Evolutionary conservation across 2,329 filamentous ascomycete species (phyloP).

Genomic region (Massarina eburnea): DNA sequence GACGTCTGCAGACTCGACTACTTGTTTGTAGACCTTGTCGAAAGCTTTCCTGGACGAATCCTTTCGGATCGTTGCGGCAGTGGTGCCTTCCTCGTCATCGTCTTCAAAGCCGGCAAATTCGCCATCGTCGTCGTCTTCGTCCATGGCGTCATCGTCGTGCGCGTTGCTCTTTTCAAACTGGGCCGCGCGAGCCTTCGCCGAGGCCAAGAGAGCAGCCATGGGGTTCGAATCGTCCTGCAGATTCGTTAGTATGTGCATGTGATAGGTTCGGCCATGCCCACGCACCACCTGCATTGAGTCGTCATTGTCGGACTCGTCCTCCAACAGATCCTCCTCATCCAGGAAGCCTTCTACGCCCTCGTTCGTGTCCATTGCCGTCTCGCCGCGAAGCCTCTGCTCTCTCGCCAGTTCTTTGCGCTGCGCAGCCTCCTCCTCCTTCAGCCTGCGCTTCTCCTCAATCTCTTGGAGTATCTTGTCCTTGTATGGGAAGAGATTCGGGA

Average conservation of each 20-base stretch:
- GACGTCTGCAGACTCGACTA: slow-evolving; percentile 85
- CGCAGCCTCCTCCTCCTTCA: slow-evolving; percentile 75
- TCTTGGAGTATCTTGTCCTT: slow-evolving; percentile 94
- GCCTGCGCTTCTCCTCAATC: slow-evolving; percentile 82
- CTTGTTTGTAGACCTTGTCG: slow-evolving; percentile 94
- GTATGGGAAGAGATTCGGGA: slow-evolving; percentile 96
- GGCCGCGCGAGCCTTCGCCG: slow-evolving; percentile 74
- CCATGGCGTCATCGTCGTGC: slow-evolving; percentile 60
- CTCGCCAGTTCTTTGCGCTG: slow-evolving; percentile 69
- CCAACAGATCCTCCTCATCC: slow-evolving; percentile 58
- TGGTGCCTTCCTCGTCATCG: slow-evolving; percentile 46
- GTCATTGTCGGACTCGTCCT: slow-evolving; percentile 56
- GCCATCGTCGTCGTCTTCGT: slow-evolving; percentile 57
- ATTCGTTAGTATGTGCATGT: slow-evolving; percentile 6
- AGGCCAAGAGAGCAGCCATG: slow-evolving; percentile 88
- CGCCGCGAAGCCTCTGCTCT: slow-evolving; percentile 43
- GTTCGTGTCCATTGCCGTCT: slow-evolving; percentile 37
- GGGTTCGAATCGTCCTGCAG: slow-evolving; percentile 70
- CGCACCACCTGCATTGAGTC: slow-evolving; percentile 58
- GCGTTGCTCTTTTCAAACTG: slow-evolving; percentile 70
- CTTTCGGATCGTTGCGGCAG: slow-evolving; percentile 36
- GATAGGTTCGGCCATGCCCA: background rate
- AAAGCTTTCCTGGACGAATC: slow-evolving; percentile 81
- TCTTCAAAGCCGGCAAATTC: slow-evolving; percentile 52
- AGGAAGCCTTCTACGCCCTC: slow-evolving; percentile 44